phyloP scores from a whole-genome alignment of 2,329 filamentous ascomycete genomes.

The Fusarium buxicola region DNA sequence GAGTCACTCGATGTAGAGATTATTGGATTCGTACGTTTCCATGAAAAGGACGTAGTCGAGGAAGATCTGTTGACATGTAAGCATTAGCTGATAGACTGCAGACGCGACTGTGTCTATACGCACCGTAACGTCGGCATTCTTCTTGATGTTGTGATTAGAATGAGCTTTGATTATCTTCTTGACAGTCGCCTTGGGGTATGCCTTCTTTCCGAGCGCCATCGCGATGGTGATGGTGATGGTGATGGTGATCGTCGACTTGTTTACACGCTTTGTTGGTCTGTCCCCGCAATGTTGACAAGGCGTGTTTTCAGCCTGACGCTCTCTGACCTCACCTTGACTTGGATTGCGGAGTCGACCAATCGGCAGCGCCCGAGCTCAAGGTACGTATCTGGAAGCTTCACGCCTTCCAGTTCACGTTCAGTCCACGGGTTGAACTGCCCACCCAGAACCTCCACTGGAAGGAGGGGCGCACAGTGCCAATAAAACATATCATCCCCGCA shows the following conservation, averaged over 20 bases:
- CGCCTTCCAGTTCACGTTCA: neutral
- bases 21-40: slow-evolving; percentile 61
- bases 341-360: slow-evolving; percentile 36
- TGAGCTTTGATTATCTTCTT: slow-evolving; percentile 94
- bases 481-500: slow-evolving; percentile 6
- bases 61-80: slow-evolving; percentile 72
- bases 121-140: slow-evolving; percentile 88
- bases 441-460: slow-evolving; percentile 1
- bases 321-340: slow-evolving; percentile 40
- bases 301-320: slow-evolving; percentile 35
- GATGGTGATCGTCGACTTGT: slow-evolving; percentile 24
- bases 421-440: neutral
- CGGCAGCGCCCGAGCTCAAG: slow-evolving; percentile 34
- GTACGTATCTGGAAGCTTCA: slow-evolving; percentile 35
- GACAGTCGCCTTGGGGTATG: slow-evolving; percentile 85
- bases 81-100: slow-evolving; percentile 42
- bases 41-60: slow-evolving; percentile 88
- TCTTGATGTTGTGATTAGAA: slow-evolving; percentile 81
- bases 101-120: slow-evolving; percentile 43
- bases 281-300: slow-evolving; percentile 39
- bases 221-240: slow-evolving; percentile 15
- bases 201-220: slow-evolving; percentile 69
- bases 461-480: slow-evolving; percentile 41
- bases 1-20: neutral
- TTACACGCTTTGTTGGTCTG: slow-evolving; percentile 7